Evolutionary conservation across 1,284 basidiomycete genomes (phyloP), one percentile per base, ranked within the genome.

Genomic region (Gomphus sp.): DNA sequence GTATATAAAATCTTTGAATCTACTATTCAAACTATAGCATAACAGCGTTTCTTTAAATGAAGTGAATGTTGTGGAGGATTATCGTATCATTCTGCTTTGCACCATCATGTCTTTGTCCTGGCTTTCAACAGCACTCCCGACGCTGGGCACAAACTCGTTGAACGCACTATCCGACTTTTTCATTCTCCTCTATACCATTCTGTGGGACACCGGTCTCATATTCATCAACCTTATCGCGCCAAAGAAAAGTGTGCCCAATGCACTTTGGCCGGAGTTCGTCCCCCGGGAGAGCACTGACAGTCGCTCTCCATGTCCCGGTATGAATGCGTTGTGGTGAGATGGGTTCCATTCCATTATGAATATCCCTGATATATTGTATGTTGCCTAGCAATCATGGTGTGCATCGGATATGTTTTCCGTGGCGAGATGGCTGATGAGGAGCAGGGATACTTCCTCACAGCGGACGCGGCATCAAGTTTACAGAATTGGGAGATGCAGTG

Each of bases 381-480:
- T 6, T 16, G 14, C 31, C 10, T n/a, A 48, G 47, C 25, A 48
- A 48, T 25, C 47, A 48, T 48, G 47, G 47, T 48, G 22, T 9
- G 47, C 12, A 18, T 16, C 5, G 11, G 8, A 48, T 45, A 25
- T 8, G 25, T 48, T 48, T 48, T 48, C 47, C 9, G 9, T 22
- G 18, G 41, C 2, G 18, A 48, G 18, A 1, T 48, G 16, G 31
- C 47, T 33, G 47, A 28, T 12, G 47, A 28, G 25, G 2, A 14
- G 57, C 37, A 89, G 88, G 88, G 16, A 82, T 90, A 59, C 67
- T 90, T 9, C 77, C 87, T 0, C 84, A 73, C 55, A 79, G 80
- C 62, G 88, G 87, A 10, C 76, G 78, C 48, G 80, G 81, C 60
- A 85, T 91, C 68, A 73, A 75, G 16, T 89, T 89, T 72, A 77